A percentile compares a stretch with the other conserved stretches of the same genome.
Conservation (phyloP, 208 protist genomes). For the Wallacemonas sp. region DNA sequence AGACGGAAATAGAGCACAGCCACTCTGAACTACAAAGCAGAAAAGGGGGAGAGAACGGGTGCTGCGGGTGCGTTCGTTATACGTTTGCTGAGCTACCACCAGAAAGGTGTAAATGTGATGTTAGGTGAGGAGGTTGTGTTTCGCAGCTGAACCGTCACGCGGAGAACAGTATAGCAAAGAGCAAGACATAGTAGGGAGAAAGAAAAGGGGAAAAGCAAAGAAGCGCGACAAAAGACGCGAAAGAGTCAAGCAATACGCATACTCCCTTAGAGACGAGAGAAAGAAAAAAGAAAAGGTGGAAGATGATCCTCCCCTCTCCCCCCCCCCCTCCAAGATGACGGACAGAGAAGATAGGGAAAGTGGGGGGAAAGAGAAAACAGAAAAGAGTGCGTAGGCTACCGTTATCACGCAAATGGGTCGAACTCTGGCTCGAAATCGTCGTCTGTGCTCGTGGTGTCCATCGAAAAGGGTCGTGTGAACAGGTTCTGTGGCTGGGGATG, state of each 20-base stretch:
- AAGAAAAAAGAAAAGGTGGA: background rate
- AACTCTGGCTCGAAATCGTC: constrained; percentile 49
- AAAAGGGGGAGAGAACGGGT: too few relatives aligned
- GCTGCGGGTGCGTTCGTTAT: too few relatives aligned
- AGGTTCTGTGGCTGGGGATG: background rate
- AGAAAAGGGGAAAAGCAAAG: constrained; percentile 3
- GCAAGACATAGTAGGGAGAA: background rate
- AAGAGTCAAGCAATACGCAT: background rate
- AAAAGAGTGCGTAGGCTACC: background rate
- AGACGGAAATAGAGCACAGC: too few relatives aligned
- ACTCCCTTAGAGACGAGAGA: background rate
- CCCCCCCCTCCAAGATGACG: constrained; percentile 1
- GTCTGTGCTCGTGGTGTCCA: constrained; percentile 2
- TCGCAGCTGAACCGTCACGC: too few relatives aligned
- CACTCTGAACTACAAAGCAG: too few relatives aligned
- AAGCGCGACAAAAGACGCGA: background rate
- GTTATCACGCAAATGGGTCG: constrained; percentile 47
- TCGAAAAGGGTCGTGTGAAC: background rate
- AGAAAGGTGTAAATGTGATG: too few relatives aligned
- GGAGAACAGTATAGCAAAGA: too few relatives aligned
- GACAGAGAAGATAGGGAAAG: too few relatives aligned
- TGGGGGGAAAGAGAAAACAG: constrained; percentile 20
- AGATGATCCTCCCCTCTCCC: too few relatives aligned
- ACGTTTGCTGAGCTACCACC: too few relatives aligned
- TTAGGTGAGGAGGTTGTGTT: too few relatives aligned